A percentile compares a stretch with the other conserved stretches of the same genome.
phyloP scores from a whole-genome alignment of 352 stramenopile genomes.

The Globisporangium nodosum region DNA sequence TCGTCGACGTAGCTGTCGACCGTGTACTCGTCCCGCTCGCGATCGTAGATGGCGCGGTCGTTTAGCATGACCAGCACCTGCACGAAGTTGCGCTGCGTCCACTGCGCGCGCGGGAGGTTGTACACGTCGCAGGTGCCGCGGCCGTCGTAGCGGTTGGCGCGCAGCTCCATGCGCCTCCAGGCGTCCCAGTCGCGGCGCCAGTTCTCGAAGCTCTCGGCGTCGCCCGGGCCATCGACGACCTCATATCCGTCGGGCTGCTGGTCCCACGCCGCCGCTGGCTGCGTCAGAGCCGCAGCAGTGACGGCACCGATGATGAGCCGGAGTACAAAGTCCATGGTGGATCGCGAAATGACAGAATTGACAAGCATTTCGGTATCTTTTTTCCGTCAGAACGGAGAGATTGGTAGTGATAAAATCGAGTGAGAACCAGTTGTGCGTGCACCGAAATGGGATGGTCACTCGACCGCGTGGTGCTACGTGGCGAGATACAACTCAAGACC shows the following conservation, averaged over 20 bases:
- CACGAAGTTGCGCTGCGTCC: constrained; percentile 77
- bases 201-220: constrained; percentile 22
- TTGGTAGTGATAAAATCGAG: background rate
- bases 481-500: too few relatives aligned
- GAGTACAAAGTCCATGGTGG: background rate
- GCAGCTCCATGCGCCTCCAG: constrained; percentile 74
- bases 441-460: too few relatives aligned
- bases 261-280: constrained; percentile 39
- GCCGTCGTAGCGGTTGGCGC: constrained; percentile 55
- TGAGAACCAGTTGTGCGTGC: background rate
- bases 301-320: background rate
- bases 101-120: constrained; percentile 51
- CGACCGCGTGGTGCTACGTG: background rate
- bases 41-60: constrained; percentile 74
- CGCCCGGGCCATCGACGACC: constrained; percentile 57
- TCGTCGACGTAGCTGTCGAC: constrained; percentile 60
- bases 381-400: background rate
- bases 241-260: constrained; percentile 75
- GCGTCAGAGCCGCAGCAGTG: background rate
- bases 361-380: background rate
- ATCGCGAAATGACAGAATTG: background rate
- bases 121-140: constrained; percentile 60
- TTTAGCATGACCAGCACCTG: constrained; percentile 74
- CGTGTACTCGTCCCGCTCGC: constrained; percentile 49
- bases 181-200: constrained; percentile 55